phyloP scores from a whole-genome alignment of 2,329 filamentous ascomycete species.

The Aspergillus viridinutans region DNA sequence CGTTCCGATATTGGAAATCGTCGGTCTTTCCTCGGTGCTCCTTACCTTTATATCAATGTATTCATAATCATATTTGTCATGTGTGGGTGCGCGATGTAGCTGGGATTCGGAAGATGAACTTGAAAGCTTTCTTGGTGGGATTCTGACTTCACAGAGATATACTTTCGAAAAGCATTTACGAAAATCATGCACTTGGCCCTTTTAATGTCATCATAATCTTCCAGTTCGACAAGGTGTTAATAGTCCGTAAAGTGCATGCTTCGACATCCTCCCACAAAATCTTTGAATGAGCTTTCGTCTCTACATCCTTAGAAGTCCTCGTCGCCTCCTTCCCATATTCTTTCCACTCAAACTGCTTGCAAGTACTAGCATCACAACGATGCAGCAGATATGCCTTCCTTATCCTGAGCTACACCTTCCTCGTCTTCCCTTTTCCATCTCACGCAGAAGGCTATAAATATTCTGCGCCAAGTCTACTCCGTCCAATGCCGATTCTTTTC shows the following conservation, averaged over 20 bases:
- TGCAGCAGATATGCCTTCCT: background rate
- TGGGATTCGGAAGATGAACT: background rate
- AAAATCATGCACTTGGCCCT: background rate
- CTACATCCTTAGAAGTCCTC: background rate
- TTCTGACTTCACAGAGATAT: background rate
- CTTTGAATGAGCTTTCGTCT: background rate
- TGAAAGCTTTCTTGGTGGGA: background rate
- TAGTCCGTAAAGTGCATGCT: background rate
- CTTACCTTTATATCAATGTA: background rate
- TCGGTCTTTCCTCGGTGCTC: background rate
- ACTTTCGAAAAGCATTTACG: background rate
- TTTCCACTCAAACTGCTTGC: background rate
- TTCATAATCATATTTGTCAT: background rate
- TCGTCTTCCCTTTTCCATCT: background rate
- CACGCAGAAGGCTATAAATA: background rate
- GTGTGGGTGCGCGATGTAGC: background rate
- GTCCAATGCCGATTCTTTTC: background rate
- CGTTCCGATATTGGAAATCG: slow-evolving; percentile 3
- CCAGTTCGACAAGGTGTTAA: background rate
- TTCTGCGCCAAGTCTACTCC: background rate
- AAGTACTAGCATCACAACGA: background rate
- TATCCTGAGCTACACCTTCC: background rate
- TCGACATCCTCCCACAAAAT: background rate
- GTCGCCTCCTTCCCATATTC: background rate
- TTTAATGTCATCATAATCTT: background rate